Evolutionary conservation across 2,329 filamentous ascomycete genomes (phyloP).

Genomic region (Daldinia sp.): DNA sequence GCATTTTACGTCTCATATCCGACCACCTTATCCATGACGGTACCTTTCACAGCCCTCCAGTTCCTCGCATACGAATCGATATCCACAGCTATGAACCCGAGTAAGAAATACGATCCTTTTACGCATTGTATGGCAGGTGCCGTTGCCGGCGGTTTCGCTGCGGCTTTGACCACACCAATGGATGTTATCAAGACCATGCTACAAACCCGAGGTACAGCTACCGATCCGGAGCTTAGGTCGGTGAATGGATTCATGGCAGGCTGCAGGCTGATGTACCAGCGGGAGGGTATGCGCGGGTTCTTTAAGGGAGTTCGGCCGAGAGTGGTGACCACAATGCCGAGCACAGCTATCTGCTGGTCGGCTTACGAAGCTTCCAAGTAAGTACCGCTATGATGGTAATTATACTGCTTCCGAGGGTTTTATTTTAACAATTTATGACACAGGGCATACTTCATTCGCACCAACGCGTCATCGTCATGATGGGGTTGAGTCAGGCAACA

Average conservation of each 20-base stretch:
- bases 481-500: conserved; percentile 16
- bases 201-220: conserved; percentile 88
- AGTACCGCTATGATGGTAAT: conserved; percentile 47
- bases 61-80: conserved; percentile 98
- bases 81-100: conserved; percentile 91
- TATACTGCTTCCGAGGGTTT: not conserved
- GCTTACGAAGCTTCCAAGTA: conserved; percentile 78
- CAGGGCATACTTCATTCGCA: conserved; percentile 53
- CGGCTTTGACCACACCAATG: conserved; percentile 93
- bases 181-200: conserved; percentile 98
- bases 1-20: conserved; percentile 99
- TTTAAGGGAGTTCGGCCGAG: conserved; percentile 92
- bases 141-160: conserved; percentile 91
- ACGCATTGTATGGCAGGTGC: conserved; percentile 95
- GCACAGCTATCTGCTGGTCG: conserved; percentile 99
- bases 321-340: conserved; percentile 96
- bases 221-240: conserved; percentile 83
- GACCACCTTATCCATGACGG: conserved; percentile 97
- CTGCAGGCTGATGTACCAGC: conserved; percentile 81
- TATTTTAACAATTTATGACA: conserved; percentile 30
- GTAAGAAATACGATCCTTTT: conserved; percentile 86
- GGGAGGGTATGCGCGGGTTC: conserved; percentile 88
- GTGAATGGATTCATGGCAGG: conserved; percentile 86
- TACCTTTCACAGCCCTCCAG: conserved; percentile 96
- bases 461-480: conserved; percentile 48